These are phyloP conservation scores for Coemansia guatemalensis DNA, from an alignment of 192 early-diverging fungal genomes.

Conservation along the genomic window DNA sequence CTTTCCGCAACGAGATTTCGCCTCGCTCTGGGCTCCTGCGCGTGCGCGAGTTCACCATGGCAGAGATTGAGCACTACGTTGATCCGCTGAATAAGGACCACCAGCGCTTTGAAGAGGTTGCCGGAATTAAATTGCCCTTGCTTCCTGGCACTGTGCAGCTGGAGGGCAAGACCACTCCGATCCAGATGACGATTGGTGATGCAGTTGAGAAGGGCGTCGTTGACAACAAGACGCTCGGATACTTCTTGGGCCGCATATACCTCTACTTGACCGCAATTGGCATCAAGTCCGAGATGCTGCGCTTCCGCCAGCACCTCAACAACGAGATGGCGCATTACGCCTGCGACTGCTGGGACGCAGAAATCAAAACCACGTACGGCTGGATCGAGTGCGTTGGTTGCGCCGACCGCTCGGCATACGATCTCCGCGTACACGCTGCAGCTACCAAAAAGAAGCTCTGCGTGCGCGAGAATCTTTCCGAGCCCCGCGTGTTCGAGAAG, in stretches of 20 bases:
- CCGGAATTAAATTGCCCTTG: conserved; percentile 72
- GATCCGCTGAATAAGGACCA: conserved; percentile 93
- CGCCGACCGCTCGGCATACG: conserved; percentile 98
- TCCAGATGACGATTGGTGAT: conserved; percentile 81
- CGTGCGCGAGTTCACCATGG: conserved; percentile 98
- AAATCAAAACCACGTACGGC: conserved; percentile 91
- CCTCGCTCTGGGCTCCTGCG: conserved; percentile 92
- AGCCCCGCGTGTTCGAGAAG: conserved; percentile 76
- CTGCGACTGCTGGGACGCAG: conserved; percentile 98
- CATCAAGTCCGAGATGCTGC: conserved; percentile 78
- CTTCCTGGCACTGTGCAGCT: conserved; percentile 78
- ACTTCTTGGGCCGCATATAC: conserved; percentile 96
- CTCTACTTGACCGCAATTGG: conserved; percentile 89
- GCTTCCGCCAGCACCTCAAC: conserved; percentile 98
- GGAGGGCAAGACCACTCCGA: conserved; percentile 68
- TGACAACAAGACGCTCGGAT: conserved; percentile 98
- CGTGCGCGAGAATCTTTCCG: conserved; percentile 84
- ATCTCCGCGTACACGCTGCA: conserved; percentile 87
- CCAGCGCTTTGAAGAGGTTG: conserved; percentile 84
- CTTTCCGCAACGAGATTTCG: conserved; percentile 99
- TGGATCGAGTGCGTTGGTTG: conserved; percentile 99
- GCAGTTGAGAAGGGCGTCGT: conserved; percentile 84
- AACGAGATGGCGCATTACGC: conserved; percentile 99
- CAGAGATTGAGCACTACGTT: conserved; percentile 99
- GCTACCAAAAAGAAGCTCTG: conserved; percentile 91